phyloP scores from a whole-genome alignment of 208 protist species.

The Trypanosoma brucei region DNA sequence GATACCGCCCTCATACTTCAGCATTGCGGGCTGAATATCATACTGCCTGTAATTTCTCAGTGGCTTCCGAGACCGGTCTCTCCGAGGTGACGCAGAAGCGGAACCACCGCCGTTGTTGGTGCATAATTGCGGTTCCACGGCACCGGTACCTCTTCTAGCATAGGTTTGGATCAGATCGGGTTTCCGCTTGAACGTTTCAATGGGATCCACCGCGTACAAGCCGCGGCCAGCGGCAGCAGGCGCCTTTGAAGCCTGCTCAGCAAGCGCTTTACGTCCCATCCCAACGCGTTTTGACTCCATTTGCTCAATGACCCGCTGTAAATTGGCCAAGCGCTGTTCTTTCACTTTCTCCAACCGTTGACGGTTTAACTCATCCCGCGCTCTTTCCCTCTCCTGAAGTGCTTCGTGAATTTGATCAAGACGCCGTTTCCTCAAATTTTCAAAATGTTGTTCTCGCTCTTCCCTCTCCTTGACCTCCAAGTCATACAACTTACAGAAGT shows the following conservation, averaged over 20 bases:
- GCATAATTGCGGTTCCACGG: constrained; percentile 3
- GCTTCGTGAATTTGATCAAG: constrained; percentile 48
- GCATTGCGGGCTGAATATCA: constrained; percentile 80
- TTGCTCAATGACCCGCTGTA: constrained; percentile 41
- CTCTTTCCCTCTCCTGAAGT: constrained; percentile 59
- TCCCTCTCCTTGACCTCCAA: constrained; percentile 85
- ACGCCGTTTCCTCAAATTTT: constrained; percentile 65
- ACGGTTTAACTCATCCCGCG: constrained; percentile 51
- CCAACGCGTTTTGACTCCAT: constrained; percentile 48
- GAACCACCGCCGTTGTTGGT: too few species aligned
- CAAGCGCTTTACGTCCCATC: constrained; percentile 21
- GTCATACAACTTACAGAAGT: constrained; percentile 49
- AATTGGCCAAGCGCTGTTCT: constrained; percentile 33
- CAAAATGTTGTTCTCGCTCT: constrained; percentile 78
- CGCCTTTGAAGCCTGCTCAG: constrained; percentile 8
- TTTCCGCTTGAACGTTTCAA: constrained; percentile 7
- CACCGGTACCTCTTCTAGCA: constrained; percentile 31
- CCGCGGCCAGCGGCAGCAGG: constrained; percentile 5
- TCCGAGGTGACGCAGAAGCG: too few species aligned
- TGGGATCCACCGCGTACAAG: constrained; percentile 18
- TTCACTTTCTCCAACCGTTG: constrained; percentile 58
- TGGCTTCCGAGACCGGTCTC: background rate
- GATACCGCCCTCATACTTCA: constrained; percentile 44
- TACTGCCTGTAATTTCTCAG: constrained; percentile 42
- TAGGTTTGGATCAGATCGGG: constrained; percentile 46